These are phyloP conservation scores for Entomortierella beljakovae DNA, from an alignment of 192 early-diverging fungal species.

Conservation along the genomic window DNA sequence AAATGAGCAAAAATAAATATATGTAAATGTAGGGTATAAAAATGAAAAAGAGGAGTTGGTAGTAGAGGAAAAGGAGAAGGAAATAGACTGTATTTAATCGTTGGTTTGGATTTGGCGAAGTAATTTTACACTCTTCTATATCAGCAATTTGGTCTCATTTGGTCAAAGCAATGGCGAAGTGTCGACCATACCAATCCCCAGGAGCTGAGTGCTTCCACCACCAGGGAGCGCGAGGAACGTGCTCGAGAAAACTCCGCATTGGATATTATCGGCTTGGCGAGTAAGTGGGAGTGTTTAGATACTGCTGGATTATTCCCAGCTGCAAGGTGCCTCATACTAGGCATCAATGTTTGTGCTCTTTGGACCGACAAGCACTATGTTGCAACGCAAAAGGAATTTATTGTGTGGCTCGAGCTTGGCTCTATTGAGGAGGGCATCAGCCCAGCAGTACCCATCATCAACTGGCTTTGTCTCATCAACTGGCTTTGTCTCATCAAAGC, in stretches of 20 bases:
- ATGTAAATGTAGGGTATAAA: too few relatives aligned
- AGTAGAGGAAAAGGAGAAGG: too few relatives aligned
- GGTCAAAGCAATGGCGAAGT: slow-evolving; percentile 12
- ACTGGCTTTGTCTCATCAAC: slow-evolving; percentile 13
- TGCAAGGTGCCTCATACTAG: neutral
- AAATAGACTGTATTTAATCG: too few relatives aligned
- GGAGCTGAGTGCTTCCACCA: neutral
- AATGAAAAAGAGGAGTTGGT: too few relatives aligned
- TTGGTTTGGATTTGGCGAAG: too few relatives aligned
- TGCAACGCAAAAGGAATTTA: slow-evolving; percentile 9
- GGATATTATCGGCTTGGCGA: slow-evolving; percentile 1
- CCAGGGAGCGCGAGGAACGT: slow-evolving; percentile 13
- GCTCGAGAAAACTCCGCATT: neutral
- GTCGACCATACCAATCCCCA: neutral
- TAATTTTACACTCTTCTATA: too few relatives aligned
- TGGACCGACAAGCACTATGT: slow-evolving; percentile 8
- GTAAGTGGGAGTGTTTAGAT: neutral
- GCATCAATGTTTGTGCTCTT: neutral
- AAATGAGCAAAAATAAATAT: too few relatives aligned
- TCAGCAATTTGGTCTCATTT: slow-evolving; percentile 35
- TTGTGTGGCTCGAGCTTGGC: slow-evolving; percentile 2
- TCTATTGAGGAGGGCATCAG: slow-evolving; percentile 10
- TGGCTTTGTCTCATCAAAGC: slow-evolving; percentile 12
- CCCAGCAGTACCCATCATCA: slow-evolving; percentile 5
- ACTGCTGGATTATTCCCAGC: neutral